A percentile compares a stretch with the other conserved stretches of the same genome.
Evolutionary conservation across 2,329 filamentous ascomycete genomes (phyloP).

Genomic region (Rhynchosporium graminicola): DNA sequence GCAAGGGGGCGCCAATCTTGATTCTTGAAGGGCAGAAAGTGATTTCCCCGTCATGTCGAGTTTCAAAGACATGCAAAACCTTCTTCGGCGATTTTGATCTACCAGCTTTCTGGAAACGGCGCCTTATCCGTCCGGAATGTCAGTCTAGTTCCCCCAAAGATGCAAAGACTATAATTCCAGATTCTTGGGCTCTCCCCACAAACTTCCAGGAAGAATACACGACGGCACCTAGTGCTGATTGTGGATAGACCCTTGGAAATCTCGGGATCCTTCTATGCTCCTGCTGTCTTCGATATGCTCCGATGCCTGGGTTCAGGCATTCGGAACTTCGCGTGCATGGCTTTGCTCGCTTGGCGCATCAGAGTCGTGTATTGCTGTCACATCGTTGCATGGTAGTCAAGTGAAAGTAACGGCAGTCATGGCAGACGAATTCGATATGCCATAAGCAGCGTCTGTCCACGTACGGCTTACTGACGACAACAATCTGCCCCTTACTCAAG

Average conservation of each 20-base stretch:
- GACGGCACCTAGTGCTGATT: neutral
- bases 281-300: neutral
- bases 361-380: neutral
- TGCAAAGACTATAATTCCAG: neutral
- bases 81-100: neutral
- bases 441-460: no score
- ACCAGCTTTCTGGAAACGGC: neutral
- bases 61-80: neutral
- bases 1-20: neutral
- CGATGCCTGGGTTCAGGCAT: neutral
- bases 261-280: neutral
- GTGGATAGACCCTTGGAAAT: neutral
- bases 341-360: neutral
- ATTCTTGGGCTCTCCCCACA: neutral
- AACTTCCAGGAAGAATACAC: neutral
- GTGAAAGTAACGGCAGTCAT: neutral
- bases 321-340: neutral
- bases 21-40: neutral
- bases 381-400: neutral
- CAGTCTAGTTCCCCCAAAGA: neutral
- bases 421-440: neutral
- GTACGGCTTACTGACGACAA: no score
- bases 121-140: neutral
- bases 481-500: no score
- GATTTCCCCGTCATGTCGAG: neutral